These are phyloP conservation scores for Chlamydomonas eustigma DNA, from an alignment of 139 green algal species.

Conservation along the genomic window DNA sequence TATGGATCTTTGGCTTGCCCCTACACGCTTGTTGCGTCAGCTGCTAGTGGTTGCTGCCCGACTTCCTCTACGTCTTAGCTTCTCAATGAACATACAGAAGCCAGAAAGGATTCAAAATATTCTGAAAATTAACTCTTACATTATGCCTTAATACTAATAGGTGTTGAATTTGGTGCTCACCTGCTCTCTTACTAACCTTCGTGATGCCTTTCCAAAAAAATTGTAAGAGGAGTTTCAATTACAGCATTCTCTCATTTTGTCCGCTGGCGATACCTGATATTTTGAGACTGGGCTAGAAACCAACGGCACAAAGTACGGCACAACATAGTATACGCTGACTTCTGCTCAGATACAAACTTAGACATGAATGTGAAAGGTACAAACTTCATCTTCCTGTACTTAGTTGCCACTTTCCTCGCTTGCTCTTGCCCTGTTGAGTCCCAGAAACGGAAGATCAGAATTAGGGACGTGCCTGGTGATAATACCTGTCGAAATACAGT, in stretches of 20 bases:
- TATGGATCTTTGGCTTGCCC: not conserved
- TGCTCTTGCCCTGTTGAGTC: not conserved
- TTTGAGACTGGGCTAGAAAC: not conserved
- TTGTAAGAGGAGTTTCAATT: too few relatives aligned
- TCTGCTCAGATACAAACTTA: not conserved
- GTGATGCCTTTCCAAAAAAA: too few relatives aligned
- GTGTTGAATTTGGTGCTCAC: too few relatives aligned
- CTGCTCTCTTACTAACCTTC: too few relatives aligned
- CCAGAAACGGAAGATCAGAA: not conserved
- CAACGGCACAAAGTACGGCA: too few relatives aligned
- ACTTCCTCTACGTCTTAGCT: not conserved
- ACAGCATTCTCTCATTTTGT: too few relatives aligned
- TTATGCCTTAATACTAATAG: not conserved
- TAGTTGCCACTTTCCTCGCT: not conserved
- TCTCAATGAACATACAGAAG: not conserved
- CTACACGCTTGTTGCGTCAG: not conserved
- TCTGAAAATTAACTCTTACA: not conserved
- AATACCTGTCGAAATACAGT: constrained; percentile 23
- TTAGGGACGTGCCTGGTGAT: constrained; percentile 16
- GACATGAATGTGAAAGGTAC: not conserved
- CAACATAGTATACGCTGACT: too few relatives aligned
- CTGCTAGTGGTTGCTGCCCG: not conserved
- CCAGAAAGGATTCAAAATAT: not conserved
- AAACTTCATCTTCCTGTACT: not conserved
- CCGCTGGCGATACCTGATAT: not conserved